Conservation (phyloP, 2,329 filamentous ascomycete genomes). For the Aspergillus fijiensis region DNA sequence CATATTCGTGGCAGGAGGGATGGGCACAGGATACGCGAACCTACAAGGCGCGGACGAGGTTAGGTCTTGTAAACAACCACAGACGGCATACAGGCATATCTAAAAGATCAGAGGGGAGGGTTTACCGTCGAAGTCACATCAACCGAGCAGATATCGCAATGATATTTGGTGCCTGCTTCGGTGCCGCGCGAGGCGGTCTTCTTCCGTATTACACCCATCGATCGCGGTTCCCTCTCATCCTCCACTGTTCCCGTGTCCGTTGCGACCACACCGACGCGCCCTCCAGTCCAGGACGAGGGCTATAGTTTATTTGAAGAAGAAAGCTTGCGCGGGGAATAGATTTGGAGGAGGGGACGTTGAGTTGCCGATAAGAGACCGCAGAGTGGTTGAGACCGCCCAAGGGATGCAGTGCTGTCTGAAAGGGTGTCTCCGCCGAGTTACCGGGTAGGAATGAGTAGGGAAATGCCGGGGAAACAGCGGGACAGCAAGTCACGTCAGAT, state of each 20-base stretch:
- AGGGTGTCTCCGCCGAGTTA: constrained; percentile 14
- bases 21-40: constrained; percentile 93
- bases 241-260: constrained; percentile 37
- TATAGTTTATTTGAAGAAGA: not conserved
- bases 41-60: constrained; percentile 46
- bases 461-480: constrained; percentile 8
- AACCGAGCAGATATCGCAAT: constrained; percentile 94
- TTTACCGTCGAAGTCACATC: constrained; percentile 93
- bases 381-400: constrained; percentile 10
- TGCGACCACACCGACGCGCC: constrained; percentile 28
- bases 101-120: not conserved
- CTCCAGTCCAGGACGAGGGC: constrained; percentile 33
- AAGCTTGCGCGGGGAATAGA: constrained; percentile 8
- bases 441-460: not conserved
- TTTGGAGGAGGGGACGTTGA: constrained; percentile 2
- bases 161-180: constrained; percentile 89
- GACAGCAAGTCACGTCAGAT: constrained; percentile 1
- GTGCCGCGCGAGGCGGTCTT: constrained; percentile 83
- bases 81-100: too few species aligned
- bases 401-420: constrained; percentile 12
- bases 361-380: constrained; percentile 6
- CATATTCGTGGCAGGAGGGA: constrained; percentile 82
- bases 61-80: not conserved
- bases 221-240: constrained; percentile 40
- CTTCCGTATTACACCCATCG: constrained; percentile 94